Conservation (phyloP, 176 grass and related monocot species). For the Carex cristatella region DNA sequence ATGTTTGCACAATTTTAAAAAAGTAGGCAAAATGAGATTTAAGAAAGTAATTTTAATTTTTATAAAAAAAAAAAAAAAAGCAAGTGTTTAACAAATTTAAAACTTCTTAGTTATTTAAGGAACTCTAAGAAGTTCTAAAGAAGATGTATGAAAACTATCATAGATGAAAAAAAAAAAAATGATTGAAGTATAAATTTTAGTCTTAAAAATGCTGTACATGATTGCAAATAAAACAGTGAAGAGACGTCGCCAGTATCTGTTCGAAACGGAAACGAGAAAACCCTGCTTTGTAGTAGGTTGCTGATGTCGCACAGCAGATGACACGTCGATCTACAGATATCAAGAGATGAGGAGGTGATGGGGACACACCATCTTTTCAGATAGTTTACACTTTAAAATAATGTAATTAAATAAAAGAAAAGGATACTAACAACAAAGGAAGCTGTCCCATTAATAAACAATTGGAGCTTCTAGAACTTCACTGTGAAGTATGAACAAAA, state of each 20-base stretch:
- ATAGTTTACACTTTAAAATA: neutral
- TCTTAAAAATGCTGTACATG: neutral
- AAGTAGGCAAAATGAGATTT: no score
- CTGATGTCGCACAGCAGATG: conserved; percentile 21
- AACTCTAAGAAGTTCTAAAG: no score
- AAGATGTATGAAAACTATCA: neutral
- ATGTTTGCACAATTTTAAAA: no score
- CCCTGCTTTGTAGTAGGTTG: neutral
- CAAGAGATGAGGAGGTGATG: neutral
- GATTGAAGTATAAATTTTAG: neutral
- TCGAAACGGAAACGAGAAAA: neutral
- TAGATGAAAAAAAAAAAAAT: neutral
- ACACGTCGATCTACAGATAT: conserved; percentile 14
- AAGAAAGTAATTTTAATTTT: no score
- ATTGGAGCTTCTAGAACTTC: neutral
- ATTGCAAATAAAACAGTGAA: neutral
- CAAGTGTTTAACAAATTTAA: no score
- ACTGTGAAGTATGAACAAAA: neutral
- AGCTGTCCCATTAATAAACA: neutral
- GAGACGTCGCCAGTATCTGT: neutral
- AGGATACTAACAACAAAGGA: neutral
- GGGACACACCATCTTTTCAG: conserved; percentile 1
- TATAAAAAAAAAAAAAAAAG: no score
- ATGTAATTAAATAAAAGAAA: neutral
- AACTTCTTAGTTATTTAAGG: no score